Evolutionary conservation across 192 early-diverging fungal species (phyloP).

Genomic region (Umbelopsis sp.): DNA sequence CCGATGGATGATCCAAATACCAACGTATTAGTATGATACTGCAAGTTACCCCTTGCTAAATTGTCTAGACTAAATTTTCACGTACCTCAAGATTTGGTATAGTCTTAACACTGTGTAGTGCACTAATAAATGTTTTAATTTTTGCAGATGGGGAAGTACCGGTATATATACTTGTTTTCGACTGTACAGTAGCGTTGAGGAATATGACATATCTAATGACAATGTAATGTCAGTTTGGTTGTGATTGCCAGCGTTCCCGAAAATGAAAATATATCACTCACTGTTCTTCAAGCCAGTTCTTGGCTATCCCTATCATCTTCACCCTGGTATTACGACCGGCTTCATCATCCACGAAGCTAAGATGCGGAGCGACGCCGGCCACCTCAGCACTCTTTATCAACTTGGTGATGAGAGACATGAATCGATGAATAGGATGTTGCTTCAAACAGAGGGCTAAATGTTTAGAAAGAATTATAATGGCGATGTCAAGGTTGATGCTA

Average conservation of each 20-base stretch:
- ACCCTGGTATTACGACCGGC: neutral
- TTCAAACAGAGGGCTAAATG: neutral
- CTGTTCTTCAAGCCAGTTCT: slow-evolving; percentile 23
- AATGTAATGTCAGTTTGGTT: neutral
- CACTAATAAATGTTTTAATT: slow-evolving; percentile 13
- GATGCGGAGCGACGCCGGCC: neutral
- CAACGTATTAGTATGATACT: no score
- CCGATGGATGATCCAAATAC: neutral
- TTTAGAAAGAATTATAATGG: no score
- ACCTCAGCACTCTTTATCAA: neutral
- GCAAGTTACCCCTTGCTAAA: no score
- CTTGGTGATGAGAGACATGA: neutral
- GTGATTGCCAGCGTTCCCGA: neutral
- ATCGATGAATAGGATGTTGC: neutral
- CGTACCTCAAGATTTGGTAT: slow-evolving; percentile 7
- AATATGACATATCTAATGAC: slow-evolving; percentile 7
- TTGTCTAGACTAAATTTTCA: neutral
- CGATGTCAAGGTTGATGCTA: neutral
- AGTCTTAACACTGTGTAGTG: neutral
- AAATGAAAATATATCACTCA: neutral
- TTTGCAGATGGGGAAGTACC: neutral
- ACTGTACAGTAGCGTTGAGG: neutral
- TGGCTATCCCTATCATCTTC: slow-evolving; percentile 13
- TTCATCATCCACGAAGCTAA: neutral
- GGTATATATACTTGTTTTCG: neutral